Evolutionary conservation across 176 grass and related monocot species (phyloP).

Genomic region (Eragrostis curvula): DNA sequence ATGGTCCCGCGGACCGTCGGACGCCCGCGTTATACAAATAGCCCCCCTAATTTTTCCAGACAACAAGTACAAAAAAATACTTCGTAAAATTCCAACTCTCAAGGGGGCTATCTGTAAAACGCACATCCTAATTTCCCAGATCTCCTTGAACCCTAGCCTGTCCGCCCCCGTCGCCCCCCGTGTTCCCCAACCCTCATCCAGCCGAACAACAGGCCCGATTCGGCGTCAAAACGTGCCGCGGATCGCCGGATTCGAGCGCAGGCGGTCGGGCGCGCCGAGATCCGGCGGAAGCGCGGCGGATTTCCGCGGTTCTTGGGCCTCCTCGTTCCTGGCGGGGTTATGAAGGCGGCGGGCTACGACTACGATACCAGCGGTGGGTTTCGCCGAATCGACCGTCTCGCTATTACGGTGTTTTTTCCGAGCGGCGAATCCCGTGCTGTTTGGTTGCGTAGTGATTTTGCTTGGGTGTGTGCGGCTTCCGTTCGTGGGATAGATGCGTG

Average conservation of each 20-base stretch:
- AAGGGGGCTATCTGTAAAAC: not conserved
- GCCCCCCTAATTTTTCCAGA: not conserved
- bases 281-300: conserved; percentile 7
- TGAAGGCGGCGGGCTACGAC: conserved; percentile 61
- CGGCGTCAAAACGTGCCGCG: not conserved
- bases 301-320: conserved; percentile 22
- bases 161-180: conserved; percentile 24
- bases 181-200: conserved; percentile 45
- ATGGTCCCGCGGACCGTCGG: not conserved
- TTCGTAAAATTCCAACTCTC: not conserved
- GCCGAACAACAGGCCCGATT: not conserved
- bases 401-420: not conserved
- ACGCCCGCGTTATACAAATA: not conserved
- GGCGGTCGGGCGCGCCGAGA: not conserved
- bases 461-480: not conserved
- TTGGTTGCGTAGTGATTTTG: not conserved
- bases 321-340: conserved; percentile 28
- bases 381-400: conserved; percentile 8
- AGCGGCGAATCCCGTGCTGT: not conserved
- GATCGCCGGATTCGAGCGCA: not conserved
- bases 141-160: conserved; percentile 49
- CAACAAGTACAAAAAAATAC: not conserved
- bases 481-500: not conserved
- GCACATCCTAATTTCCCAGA: conserved; percentile 33
- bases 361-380: conserved; percentile 90